Conservation (phyloP, 2,329 filamentous ascomycete species). For the Coniochaeta hoffmannii region DNA sequence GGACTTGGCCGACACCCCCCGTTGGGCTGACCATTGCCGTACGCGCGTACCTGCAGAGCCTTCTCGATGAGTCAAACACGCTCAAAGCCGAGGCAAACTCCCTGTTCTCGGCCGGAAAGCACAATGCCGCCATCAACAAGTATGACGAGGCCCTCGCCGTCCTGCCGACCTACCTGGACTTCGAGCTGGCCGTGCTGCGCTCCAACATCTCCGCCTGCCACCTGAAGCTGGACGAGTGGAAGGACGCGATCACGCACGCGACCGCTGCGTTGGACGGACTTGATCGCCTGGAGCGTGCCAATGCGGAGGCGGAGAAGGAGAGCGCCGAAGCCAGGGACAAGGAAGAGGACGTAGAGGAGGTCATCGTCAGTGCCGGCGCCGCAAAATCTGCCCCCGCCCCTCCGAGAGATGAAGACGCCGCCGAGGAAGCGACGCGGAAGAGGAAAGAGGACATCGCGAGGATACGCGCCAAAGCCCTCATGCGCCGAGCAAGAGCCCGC, state of each 20-base stretch:
- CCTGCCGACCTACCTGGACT: slow-evolving; percentile 80
- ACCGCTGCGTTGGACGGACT: slow-evolving; percentile 66
- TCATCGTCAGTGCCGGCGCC: slow-evolving; percentile 54
- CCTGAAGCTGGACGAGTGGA: slow-evolving; percentile 79
- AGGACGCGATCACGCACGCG: slow-evolving; percentile 68
- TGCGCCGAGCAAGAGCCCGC: slow-evolving; percentile 68
- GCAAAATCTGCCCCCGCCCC: slow-evolving; percentile 36
- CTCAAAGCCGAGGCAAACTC: slow-evolving; percentile 72
- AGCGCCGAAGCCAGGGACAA: slow-evolving; percentile 31
- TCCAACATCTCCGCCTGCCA: slow-evolving; percentile 89
- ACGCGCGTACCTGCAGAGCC: slow-evolving; percentile 34
- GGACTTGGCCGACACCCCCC: not conserved
- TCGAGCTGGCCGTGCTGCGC: slow-evolving; percentile 77
- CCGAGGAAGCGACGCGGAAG: slow-evolving; percentile 23
- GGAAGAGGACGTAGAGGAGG: slow-evolving; percentile 40
- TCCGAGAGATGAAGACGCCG: slow-evolving; percentile 16
- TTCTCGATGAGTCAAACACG: slow-evolving; percentile 63
- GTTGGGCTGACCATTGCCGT: not conserved
- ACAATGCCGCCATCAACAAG: slow-evolving; percentile 68
- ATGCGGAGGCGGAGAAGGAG: slow-evolving; percentile 40
- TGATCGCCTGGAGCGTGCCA: slow-evolving; percentile 45
- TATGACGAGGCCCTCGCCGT: slow-evolving; percentile 75
- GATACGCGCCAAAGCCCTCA: slow-evolving; percentile 75
- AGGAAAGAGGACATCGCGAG: slow-evolving; percentile 59
- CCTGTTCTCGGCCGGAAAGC: slow-evolving; percentile 66